phyloP scores from a whole-genome alignment of 106 monocot genomes.

The Dendrobium officinale region DNA sequence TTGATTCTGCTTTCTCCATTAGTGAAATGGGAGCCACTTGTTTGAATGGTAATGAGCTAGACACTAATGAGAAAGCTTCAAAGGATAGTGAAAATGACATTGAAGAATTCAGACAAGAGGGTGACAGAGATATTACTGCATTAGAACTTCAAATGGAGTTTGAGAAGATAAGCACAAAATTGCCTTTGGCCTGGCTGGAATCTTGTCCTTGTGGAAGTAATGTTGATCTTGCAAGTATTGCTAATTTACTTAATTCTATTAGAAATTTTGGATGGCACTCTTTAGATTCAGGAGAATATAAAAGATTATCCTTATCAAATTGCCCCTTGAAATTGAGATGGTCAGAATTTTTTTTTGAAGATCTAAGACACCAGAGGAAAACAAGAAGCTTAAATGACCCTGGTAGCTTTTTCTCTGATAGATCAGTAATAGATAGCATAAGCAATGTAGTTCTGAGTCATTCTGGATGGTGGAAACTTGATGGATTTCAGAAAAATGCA shows the following conservation, averaged over 20 bases:
- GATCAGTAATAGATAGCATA: slow-evolving; percentile 10
- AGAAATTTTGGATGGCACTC: neutral
- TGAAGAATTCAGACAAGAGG: slow-evolving; percentile 4
- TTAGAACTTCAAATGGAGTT: slow-evolving; percentile 16
- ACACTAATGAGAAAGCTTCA: neutral
- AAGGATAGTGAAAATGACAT: neutral
- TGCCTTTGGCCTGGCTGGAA: slow-evolving; percentile 8
- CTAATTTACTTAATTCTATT: neutral
- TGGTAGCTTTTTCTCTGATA: slow-evolving; percentile 9
- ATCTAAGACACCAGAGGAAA: slow-evolving; percentile 27
- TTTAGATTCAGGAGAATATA: slow-evolving; percentile 3
- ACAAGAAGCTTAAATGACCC: slow-evolving; percentile 19
- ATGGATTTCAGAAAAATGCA: slow-evolving; percentile 10
- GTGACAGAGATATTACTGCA: neutral
- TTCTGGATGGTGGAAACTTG: slow-evolving; percentile 23
- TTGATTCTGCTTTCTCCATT: neutral
- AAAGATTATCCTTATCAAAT: slow-evolving; percentile 6
- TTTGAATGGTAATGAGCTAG: neutral
- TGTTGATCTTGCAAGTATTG: neutral
- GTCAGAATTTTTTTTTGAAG: slow-evolving; percentile 18
- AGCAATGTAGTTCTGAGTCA: slow-evolving; percentile 19
- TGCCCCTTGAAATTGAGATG: slow-evolving; percentile 21
- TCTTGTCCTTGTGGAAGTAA: slow-evolving; percentile 18
- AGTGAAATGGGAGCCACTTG: neutral
- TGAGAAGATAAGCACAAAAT: slow-evolving; percentile 14